Base-by-base conservation (phyloP, 1,284 basidiomycete species). In the Melanopsichium pennsylvanicum region DNA sequence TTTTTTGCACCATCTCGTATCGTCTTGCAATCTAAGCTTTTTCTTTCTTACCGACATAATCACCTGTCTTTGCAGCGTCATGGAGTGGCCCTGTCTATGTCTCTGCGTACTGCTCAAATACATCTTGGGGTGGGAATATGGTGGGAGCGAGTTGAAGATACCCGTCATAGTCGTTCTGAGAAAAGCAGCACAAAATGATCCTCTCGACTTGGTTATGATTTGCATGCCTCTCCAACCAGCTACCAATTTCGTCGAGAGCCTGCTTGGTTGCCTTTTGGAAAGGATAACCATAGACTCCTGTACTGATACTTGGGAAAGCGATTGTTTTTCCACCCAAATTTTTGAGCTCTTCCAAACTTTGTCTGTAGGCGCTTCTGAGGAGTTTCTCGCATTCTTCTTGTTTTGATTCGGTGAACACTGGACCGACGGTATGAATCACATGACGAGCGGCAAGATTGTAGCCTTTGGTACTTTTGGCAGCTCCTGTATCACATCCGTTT, bases 371-470 rank as follows among this genome's bases (percentile, higher is more conserved):
- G 15, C 50, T 64, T 41, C 62, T 34, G 3, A 97, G 85, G 56
- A 74, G 52, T 5, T n/a, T 11, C 19, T 59, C 57, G 16, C 32
- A 43, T 23, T 72, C 42, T 0, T 34, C 31, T 11, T 34, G 45
- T 5, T 26, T 19, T 3, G 18, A 22, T 3, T 40, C 9, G 0
- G 27, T 27, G 21, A 92, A 95, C 2, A 93, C 81, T 0, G 93
- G 93, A 10, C 94, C 94, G 21, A 96, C 93, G 1, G 95, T 88
- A 76, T 97, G 95, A 16, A 96, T 91, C 51, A 97, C 84, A 63
- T 88, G 85, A 52, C 86, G 87, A 16, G 84, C 89, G 86, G 83
- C 74, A 21, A 84, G 71, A 46, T 74, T 55, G 72, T 81, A 80
- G 1, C 68, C 82, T 2, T 31, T 16, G 4, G 92, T 94, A 41